Evolutionary conservation across 176 grass and related monocot genomes (phyloP).

Genomic region (Oryza nivara): DNA sequence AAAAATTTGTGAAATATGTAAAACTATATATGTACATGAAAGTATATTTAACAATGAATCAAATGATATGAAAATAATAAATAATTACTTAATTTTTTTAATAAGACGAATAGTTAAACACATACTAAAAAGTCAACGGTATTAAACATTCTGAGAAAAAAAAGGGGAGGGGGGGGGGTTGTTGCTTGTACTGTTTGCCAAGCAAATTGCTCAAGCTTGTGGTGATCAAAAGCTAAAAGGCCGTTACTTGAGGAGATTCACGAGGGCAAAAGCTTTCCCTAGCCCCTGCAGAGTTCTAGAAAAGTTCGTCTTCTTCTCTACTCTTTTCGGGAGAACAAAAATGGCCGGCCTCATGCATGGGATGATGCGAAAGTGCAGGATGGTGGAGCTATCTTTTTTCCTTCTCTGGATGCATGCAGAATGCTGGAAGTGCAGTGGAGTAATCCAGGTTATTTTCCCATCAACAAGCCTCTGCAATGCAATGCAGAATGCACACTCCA

Average conservation of each 20-base stretch:
- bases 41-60: too few species aligned
- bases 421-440: background rate
- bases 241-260: background rate
- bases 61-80: too few species aligned
- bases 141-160: too few species aligned
- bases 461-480: background rate
- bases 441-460: background rate
- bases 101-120: too few species aligned
- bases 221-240: background rate
- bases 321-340: background rate
- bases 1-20: too few species aligned
- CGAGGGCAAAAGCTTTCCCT: background rate
- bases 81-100: too few species aligned
- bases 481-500: background rate
- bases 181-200: background rate
- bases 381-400: background rate
- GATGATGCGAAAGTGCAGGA: background rate
- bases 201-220: background rate
- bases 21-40: too few species aligned
- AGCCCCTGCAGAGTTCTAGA: background rate
- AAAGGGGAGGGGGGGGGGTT: too few species aligned
- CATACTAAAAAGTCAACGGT: too few species aligned
- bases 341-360: background rate
- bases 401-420: background rate
- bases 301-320: background rate